Conservation (phyloP, 768 basidiomycete genomes). For the Lentinula sp. region DNA sequence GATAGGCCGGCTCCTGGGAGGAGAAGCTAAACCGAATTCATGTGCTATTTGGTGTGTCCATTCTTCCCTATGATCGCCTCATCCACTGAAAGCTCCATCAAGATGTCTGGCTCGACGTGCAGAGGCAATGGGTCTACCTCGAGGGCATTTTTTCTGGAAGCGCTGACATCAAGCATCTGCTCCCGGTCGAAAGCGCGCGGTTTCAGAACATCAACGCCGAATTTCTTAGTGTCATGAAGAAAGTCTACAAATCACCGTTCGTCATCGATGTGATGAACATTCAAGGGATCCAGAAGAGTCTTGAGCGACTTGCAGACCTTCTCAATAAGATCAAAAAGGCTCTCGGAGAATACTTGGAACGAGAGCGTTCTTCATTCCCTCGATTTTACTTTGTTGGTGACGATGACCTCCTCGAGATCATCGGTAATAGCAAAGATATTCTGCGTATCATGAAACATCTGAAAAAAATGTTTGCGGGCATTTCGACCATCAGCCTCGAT, state of each 20-base stretch:
- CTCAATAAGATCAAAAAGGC: constrained; percentile 99
- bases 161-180: constrained; percentile 97
- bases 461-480: constrained; percentile 99
- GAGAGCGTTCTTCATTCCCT: constrained; percentile 96
- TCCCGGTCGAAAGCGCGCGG: constrained; percentile 95
- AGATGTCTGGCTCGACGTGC: constrained; percentile 99
- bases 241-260: constrained; percentile 98
- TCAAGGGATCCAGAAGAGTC: constrained; percentile 90
- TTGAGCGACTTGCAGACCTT: constrained; percentile 93
- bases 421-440: constrained; percentile 99
- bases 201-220: constrained; percentile 99
- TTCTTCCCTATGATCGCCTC: neutral
- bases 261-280: constrained; percentile 97
- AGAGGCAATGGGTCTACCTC: constrained; percentile 98
- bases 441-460: constrained; percentile 97
- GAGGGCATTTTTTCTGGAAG: constrained; percentile 99
- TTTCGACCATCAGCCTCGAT: constrained; percentile 83
- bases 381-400: constrained; percentile 99
- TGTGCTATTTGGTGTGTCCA: constrained; percentile 75
- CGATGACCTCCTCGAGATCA: constrained; percentile 97
- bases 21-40: constrained; percentile 96
- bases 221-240: constrained; percentile 98
- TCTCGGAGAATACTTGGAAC: constrained; percentile 95
- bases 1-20: constrained; percentile 85
- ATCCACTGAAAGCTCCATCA: neutral